These are phyloP conservation scores for Tarenaya hassleriana DNA, from an alignment of 345 rosid species.

Conservation along the genomic window DNA sequence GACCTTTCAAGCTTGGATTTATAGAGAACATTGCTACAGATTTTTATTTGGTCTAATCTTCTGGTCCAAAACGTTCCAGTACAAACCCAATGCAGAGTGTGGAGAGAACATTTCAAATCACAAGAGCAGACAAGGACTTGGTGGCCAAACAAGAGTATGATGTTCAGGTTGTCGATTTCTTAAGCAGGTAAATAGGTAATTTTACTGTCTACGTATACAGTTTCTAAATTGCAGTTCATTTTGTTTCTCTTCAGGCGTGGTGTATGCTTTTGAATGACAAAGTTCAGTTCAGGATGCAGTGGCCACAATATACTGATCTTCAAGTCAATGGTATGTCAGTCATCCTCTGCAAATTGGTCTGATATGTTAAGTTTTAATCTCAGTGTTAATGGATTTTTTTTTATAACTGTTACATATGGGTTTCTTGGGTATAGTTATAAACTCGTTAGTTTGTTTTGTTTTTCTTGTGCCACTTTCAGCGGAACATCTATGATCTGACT, in stretches of 20 bases:
- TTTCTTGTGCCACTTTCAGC: neutral
- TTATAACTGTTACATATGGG: neutral
- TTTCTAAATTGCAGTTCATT: constrained; percentile 17
- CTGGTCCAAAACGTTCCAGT: constrained; percentile 39
- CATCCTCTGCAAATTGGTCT: neutral
- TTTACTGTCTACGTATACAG: neutral
- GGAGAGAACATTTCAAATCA: constrained; percentile 65
- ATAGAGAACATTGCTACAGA: neutral
- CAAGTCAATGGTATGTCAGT: constrained; percentile 80
- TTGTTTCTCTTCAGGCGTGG: constrained; percentile 59
- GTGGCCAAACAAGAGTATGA: constrained; percentile 62
- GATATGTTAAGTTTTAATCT: constrained; percentile 4
- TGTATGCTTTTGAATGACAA: constrained; percentile 98
- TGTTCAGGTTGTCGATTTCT: constrained; percentile 54
- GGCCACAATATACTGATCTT: constrained; percentile 92
- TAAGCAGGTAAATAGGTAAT: constrained; percentile 1
- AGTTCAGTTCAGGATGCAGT: constrained; percentile 96
- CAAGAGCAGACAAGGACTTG: constrained; percentile 66
- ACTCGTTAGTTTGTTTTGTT: neutral
- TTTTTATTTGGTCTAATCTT: constrained; percentile 24
- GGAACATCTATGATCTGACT: neutral
- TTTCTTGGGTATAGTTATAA: constrained; percentile 7
- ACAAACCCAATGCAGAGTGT: constrained; percentile 59
- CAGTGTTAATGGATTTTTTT: constrained; percentile 3
- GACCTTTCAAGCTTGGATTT: neutral